A percentile compares a stretch with the other conserved stretches of the same genome.
Evolutionary conservation across 1,284 basidiomycete genomes (phyloP).

Genomic region (Leucoagaricus sp.): DNA sequence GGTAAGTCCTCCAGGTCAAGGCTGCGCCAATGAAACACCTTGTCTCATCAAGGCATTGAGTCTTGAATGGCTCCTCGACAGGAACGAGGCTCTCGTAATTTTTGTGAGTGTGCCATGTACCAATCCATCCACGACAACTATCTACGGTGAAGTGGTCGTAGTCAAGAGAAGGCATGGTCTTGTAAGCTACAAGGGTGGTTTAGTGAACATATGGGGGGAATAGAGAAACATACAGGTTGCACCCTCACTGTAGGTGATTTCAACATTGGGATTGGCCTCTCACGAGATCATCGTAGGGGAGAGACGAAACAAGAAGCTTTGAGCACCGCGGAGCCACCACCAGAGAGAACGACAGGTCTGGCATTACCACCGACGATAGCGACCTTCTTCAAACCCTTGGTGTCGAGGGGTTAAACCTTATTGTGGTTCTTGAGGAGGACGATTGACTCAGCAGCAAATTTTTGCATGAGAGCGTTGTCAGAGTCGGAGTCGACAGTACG

Average conservation of each 20-base stretch:
- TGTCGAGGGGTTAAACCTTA: constrained; percentile 59
- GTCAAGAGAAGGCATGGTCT: constrained; percentile 64
- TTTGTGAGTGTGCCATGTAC: constrained; percentile 59
- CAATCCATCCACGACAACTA: constrained; percentile 63
- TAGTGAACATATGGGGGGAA: not conserved
- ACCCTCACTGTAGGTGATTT: constrained; percentile 66
- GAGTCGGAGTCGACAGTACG: constrained; percentile 59
- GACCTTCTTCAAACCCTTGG: constrained; percentile 57
- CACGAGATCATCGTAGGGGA: constrained; percentile 71
- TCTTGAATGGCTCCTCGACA: constrained; percentile 43
- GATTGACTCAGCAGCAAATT: constrained; percentile 64
- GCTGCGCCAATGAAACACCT: constrained; percentile 62
- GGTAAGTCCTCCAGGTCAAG: constrained; percentile 55
- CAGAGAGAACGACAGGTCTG: constrained; percentile 65
- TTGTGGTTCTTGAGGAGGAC: constrained; percentile 76
- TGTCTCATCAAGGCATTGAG: constrained; percentile 62
- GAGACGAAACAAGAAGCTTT: constrained; percentile 73
- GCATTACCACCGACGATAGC: constrained; percentile 81
- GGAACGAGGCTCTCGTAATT: constrained; percentile 56
- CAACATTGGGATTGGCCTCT: constrained; percentile 41
- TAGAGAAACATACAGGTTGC: constrained; percentile 50
- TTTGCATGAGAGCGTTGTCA: constrained; percentile 62
- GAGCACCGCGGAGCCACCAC: constrained; percentile 76
- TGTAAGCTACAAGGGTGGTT: constrained; percentile 45
- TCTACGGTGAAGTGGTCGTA: constrained; percentile 58